Evolutionary conservation across 768 basidiomycete species (phyloP), one percentile per base, ranked within the genome.

Genomic region (Podaxis carcinomalis): DNA sequence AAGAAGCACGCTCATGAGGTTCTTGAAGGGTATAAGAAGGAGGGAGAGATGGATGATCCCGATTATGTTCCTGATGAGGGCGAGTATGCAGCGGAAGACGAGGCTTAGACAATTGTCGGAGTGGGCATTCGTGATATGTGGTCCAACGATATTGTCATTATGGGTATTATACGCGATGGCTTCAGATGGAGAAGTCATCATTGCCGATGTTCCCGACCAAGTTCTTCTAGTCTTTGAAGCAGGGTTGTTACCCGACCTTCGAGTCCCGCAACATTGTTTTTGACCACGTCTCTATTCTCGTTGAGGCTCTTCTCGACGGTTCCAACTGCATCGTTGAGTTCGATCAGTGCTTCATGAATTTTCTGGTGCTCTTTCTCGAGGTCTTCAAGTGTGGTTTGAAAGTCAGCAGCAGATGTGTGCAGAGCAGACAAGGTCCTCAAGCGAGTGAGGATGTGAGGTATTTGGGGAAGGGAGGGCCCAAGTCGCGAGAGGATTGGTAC

Each of bases 391-490:
- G 86, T 84, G 21, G 77, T 79, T 55, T 88, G 83, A 67, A 98
- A 95, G 25, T 88, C 83, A 1, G 87, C 81, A 0, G 96, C 93
- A 51, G 90, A 86, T 0, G 87, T 80, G 68, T 99, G 96, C 62
- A 99, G 73, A 0, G 84, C 70, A 7, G 92, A 87, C 3, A 99
- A 79, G 9, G 94, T 95, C 40, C 92, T 86, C 39, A 99, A 74
- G 13, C 96, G 90, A 3, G 90, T 86, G 25, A 99, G 82, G 23
- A 99, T 89, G 66, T 97, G 93, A 1, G 95, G 91, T 47, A 93
- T 89, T 64, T 92, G 90, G 0, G 91, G 89, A 1, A 93, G 78
- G 0, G 85, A 80, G 0, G 89, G 91, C 3, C 82, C 82, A 0
- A 93, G 83, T 19, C 90, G 84, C 25, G 85, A 80, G 16, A 93